Percentiles rank a stretch among this genome's conserved stretches.
phyloP scores from a whole-genome alignment of 441 rosid genomes.

The Adansonia grandidieri region DNA sequence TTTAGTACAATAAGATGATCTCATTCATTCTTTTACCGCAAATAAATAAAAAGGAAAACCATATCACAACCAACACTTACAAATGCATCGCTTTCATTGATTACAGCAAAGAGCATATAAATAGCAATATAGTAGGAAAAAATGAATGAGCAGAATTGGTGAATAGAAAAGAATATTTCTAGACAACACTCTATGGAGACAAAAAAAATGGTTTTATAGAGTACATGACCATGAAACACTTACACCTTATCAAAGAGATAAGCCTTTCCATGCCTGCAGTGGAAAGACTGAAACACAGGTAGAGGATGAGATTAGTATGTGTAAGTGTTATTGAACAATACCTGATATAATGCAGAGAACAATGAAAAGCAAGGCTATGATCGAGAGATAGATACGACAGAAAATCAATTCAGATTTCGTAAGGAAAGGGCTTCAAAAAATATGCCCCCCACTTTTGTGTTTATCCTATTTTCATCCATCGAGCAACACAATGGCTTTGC shows the following conservation, averaged over 20 bases:
- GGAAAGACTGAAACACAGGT: slow-evolving; percentile 66
- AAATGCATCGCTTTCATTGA: background rate
- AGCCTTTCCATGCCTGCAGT: slow-evolving; percentile 75
- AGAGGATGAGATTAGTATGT: slow-evolving; percentile 25
- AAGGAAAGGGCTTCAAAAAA: background rate
- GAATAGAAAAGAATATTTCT: background rate
- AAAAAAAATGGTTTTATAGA: background rate
- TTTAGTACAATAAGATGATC: background rate
- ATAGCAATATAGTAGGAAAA: background rate
- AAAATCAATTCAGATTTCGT: background rate
- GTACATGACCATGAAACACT: slow-evolving; percentile 36
- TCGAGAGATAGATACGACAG: background rate
- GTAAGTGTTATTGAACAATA: slow-evolving; percentile 14
- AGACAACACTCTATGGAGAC: background rate
- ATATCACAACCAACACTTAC: background rate
- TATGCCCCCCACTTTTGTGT: no score
- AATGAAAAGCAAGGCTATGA: background rate
- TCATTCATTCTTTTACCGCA: background rate
- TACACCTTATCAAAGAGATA: slow-evolving; percentile 75
- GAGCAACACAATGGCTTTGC: no score
- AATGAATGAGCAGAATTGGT: background rate
- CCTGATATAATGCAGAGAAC: slow-evolving; percentile 1
- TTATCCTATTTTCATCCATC: no score
- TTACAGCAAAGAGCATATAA: background rate
- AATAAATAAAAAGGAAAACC: background rate